Percentiles rank a stretch among this genome's conserved stretches.
Conservation (phyloP, 345 rosid species). For the Salix koriyanagi region DNA sequence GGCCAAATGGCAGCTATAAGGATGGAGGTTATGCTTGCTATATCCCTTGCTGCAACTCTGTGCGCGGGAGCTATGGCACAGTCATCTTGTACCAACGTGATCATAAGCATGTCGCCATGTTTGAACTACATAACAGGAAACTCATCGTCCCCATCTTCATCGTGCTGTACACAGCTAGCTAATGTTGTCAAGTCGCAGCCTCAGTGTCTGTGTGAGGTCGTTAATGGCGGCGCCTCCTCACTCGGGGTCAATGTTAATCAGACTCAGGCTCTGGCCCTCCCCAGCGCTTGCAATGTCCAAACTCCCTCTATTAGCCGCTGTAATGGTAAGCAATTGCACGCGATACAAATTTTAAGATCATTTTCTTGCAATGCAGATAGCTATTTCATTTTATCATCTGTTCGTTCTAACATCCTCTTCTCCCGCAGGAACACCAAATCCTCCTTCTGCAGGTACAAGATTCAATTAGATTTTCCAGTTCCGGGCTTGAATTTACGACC, state of each 20-base stretch:
- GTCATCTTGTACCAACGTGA: conserved; percentile 16
- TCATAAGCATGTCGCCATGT: conserved; percentile 26
- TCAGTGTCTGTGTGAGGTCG: conserved; percentile 28
- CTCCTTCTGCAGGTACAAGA: conserved; percentile 21
- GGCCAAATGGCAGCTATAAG: conserved; percentile 4
- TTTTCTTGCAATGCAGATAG: neutral
- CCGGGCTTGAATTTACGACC: neutral
- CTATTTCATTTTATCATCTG: neutral
- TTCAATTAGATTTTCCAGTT: neutral
- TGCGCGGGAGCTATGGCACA: conserved; percentile 15
- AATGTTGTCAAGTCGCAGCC: conserved; percentile 20
- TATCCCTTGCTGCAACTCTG: neutral
- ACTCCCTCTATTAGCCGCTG: conserved; percentile 23
- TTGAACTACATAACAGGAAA: conserved; percentile 24
- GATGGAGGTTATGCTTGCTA: neutral
- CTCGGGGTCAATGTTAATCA: conserved; percentile 30
- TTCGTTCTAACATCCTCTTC: conserved; percentile 12
- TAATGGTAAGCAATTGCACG: conserved; percentile 6
- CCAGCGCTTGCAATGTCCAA: conserved; percentile 28
- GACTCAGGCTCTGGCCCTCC: conserved; percentile 34
- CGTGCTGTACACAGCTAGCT: conserved; percentile 30
- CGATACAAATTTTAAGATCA: neutral
- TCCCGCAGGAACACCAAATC: conserved; percentile 18
- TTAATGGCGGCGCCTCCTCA: conserved; percentile 23
- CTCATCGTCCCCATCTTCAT: conserved; percentile 24